These are phyloP conservation scores for Murraya koenigii DNA, from an alignment of 345 rosid genomes.

Conservation along the genomic window DNA sequence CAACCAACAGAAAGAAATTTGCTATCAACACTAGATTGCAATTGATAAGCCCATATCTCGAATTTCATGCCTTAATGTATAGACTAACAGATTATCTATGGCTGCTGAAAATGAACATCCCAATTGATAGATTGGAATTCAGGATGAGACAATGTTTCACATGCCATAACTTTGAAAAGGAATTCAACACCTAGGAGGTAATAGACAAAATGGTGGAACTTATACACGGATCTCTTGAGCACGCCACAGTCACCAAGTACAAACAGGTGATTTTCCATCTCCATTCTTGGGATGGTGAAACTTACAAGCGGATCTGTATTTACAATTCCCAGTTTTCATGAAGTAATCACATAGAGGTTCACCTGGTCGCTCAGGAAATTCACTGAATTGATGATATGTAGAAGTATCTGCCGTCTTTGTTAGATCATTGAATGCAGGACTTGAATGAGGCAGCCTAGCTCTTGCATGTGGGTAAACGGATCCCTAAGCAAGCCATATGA, in stretches of 20 bases:
- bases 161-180: neutral
- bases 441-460: neutral
- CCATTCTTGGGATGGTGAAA: conserved; percentile 48
- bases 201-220: conserved; percentile 17
- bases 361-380: conserved; percentile 54
- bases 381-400: conserved; percentile 18
- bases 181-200: neutral
- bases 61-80: neutral
- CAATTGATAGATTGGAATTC: neutral
- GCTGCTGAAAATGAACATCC: neutral
- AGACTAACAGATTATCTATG: neutral
- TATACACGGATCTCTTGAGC: conserved; percentile 43
- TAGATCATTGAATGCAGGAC: neutral
- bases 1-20: neutral
- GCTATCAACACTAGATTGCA: neutral
- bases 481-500: conserved; percentile 11
- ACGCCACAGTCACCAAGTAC: conserved; percentile 32
- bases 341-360: conserved; percentile 43
- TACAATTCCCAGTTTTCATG: conserved; percentile 50
- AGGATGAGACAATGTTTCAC: neutral
- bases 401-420: neutral
- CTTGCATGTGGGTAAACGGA: neutral
- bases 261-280: conserved; percentile 10
- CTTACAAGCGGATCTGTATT: conserved; percentile 40
- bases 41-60: neutral